Evolutionary conservation across 768 basidiomycete species (phyloP), one percentile per base, ranked within the genome.

Genomic region (Mycena belliarum): DNA sequence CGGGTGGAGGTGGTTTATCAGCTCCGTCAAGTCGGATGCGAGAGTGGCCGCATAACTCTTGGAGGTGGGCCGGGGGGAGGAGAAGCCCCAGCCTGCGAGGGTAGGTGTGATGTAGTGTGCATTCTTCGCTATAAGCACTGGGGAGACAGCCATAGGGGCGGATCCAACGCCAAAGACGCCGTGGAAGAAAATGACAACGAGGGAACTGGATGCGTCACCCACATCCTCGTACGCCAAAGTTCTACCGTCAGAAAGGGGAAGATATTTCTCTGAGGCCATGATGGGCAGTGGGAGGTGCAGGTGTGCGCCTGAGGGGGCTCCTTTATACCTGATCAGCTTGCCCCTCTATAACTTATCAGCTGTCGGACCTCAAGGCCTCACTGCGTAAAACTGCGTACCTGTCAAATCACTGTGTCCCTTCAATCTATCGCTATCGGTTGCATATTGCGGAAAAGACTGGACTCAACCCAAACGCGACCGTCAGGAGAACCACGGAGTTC

Each of bases 111-210:
- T 65, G 49, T 71, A 70, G 63, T 82, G 83, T 5, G 80, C 67
- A 42, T 75, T 64, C 60, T 73, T 78, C 16, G 77, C 71, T 11
- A 72, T 32, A 54, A 82, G 63, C 26, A 68, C 62, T 15, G 66
- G 72, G 3, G 77, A 72, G 9, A 72, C 63, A 1, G 57, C 61
- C 29, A 3, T n/a, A 7, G 72, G 68, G 6, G 77, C 76, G 28
- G 75, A 71, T 6, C 83, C 84, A n/a, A 84, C 63, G 35, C 74
- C 69, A 66, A 86, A 83, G 6, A 72, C 72, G n/a, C 82, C 83
- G 61, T 85, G 84, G 54, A 85, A 76, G 68, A 77, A 83, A 48
- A 86, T 72, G 42, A 85, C 68, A 23, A 86, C 67, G 15, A 72
- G 72, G 2, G 70, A 69, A 68, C 82, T 84, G 25, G 77, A 75